Evolutionary conservation across 371 early-diverging fungal genomes (phyloP).

Genomic region (Mortierella sp.): DNA sequence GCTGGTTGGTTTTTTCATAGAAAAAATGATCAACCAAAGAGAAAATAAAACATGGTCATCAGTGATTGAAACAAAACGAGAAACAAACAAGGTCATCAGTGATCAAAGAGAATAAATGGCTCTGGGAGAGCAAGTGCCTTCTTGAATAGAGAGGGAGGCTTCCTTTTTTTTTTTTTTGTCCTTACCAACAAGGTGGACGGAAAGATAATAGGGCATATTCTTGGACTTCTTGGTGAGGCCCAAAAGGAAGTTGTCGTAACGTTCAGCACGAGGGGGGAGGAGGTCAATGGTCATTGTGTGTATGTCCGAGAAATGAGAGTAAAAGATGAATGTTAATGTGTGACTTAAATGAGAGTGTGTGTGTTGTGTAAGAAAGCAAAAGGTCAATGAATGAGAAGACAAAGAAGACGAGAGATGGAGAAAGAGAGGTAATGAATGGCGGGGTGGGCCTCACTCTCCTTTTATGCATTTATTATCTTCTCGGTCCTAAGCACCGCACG

Average conservation of each 20-base stretch:
- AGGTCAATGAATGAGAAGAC: not conserved
- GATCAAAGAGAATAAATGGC: not conserved
- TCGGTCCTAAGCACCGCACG: not conserved
- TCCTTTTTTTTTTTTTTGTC: not conserved
- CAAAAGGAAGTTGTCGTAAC: slow-evolving; percentile 17
- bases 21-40: not conserved
- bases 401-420: not conserved
- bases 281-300: not conserved
- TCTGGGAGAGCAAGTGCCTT: not conserved
- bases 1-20: not conserved
- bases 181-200: slow-evolving; percentile 8
- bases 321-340: not conserved
- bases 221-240: not conserved
- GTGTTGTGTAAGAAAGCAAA: not conserved
- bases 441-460: too few relatives aligned
- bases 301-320: not conserved
- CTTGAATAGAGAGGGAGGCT: not conserved
- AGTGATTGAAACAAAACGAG: not conserved
- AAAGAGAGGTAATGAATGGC: not conserved
- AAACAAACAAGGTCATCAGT: not conserved
- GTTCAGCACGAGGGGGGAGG: slow-evolving; percentile 21
- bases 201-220: not conserved
- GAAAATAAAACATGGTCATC: not conserved
- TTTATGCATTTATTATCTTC: too few relatives aligned
- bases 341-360: not conserved